A percentile compares a stretch with the other conserved stretches of the same genome.
These are phyloP conservation scores for Macadamia tetraphylla DNA, from an alignment of 164 flowering plant species.

Conservation along the genomic window DNA sequence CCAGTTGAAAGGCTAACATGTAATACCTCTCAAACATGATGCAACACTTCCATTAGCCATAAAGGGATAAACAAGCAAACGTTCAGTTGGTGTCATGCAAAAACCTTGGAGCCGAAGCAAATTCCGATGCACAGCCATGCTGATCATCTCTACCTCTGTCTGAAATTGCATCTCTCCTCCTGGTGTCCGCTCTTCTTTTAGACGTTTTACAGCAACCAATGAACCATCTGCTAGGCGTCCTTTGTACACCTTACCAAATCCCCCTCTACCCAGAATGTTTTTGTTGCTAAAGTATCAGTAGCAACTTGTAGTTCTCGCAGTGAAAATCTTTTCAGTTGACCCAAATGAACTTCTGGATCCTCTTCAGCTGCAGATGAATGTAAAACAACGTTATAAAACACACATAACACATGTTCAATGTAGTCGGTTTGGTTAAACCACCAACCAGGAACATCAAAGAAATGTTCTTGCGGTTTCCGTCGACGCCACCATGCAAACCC, in stretches of 20 bases:
- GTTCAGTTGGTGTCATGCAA: slow-evolving; percentile 45
- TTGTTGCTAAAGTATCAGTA: slow-evolving; percentile 43
- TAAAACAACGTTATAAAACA: neutral
- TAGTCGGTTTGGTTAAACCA: neutral
- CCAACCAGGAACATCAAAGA: slow-evolving; percentile 45
- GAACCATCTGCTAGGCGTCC: slow-evolving; percentile 47
- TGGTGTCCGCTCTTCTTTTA: slow-evolving; percentile 40
- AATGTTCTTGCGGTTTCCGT: slow-evolving; percentile 38
- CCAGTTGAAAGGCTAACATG: neutral
- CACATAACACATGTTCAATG: neutral
- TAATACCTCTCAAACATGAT: slow-evolving; percentile 38
- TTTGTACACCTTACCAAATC: slow-evolving; percentile 45
- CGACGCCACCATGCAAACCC: slow-evolving; percentile 46
- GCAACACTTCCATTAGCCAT: slow-evolving; percentile 50
- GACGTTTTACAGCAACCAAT: slow-evolving; percentile 39
- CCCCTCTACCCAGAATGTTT: slow-evolving; percentile 43
- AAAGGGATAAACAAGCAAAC: slow-evolving; percentile 39
- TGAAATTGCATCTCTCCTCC: slow-evolving; percentile 46
- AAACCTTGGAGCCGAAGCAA: slow-evolving; percentile 36
- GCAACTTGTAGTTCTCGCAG: slow-evolving; percentile 44
- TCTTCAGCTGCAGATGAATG: slow-evolving; percentile 34
- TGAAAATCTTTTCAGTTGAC: slow-evolving; percentile 45
- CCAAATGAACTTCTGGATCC: slow-evolving; percentile 50
- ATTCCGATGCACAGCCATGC: slow-evolving; percentile 43
- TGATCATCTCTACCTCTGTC: slow-evolving; percentile 45